Percentiles rank a stretch among this genome's conserved stretches.
Evolutionary conservation across 108 stramenopile species (phyloP).

Genomic region (Skeletonema marinoi): DNA sequence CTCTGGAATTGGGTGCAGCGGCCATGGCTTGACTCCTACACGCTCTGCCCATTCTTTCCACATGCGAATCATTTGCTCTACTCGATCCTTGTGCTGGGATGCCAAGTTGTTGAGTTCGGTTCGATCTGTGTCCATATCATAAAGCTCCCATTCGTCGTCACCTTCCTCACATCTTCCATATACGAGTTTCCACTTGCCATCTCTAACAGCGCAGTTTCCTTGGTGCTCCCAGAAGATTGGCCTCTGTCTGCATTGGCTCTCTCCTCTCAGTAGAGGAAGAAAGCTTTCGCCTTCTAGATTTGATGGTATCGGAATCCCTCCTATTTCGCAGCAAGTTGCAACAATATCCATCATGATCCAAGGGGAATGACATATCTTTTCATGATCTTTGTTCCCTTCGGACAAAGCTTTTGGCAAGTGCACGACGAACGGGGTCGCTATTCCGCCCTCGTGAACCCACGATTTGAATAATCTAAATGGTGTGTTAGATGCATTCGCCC

Average conservation of each 20-base stretch:
- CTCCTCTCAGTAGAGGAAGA: slow-evolving; percentile 27
- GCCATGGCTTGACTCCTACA: slow-evolving; percentile 40
- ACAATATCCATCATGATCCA: slow-evolving; percentile 57
- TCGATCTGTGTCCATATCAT: slow-evolving; percentile 48
- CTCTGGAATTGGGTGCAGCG: slow-evolving; percentile 33
- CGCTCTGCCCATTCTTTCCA: slow-evolving; percentile 50
- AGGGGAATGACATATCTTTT: slow-evolving; percentile 33
- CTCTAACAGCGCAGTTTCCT: slow-evolving; percentile 48
- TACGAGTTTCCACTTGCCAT: slow-evolving; percentile 51
- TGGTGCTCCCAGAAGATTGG: slow-evolving; percentile 59
- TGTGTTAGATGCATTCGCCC: slow-evolving; percentile 55
- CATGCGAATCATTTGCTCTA: slow-evolving; percentile 14
- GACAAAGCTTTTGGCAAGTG: slow-evolving; percentile 33
- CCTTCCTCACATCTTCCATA: slow-evolving; percentile 28
- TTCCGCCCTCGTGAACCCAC: slow-evolving; percentile 53
- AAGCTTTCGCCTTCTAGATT: slow-evolving; percentile 51
- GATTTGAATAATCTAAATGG: slow-evolving; percentile 51
- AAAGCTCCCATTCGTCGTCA: slow-evolving; percentile 41
- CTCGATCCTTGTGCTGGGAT: slow-evolving; percentile 21
- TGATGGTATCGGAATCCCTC: slow-evolving; percentile 21
- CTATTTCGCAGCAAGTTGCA: slow-evolving; percentile 46
- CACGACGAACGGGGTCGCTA: slow-evolving; percentile 41
- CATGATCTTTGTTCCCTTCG: background rate
- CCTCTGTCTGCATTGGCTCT: slow-evolving; percentile 1
- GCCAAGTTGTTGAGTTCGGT: slow-evolving; percentile 46